Evolutionary conservation across 345 rosid genomes (phyloP).

Genomic region (Hypericum perforatum): DNA sequence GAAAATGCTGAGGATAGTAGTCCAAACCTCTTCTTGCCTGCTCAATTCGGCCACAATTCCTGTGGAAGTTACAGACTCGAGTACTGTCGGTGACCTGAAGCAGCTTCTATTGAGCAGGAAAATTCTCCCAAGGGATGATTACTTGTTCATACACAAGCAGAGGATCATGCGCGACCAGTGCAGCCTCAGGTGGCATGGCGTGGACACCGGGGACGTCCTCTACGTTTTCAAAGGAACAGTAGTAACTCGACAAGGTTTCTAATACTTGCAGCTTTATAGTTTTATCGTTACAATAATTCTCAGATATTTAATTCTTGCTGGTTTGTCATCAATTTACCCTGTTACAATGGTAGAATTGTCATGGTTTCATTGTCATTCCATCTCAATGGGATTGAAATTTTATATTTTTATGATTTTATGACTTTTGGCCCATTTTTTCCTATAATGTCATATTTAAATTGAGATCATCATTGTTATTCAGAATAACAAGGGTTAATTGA

Average conservation of each 20-base stretch:
- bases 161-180: constrained; percentile 65
- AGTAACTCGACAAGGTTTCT: constrained; percentile 28
- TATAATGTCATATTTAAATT: too few relatives aligned
- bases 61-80: constrained; percentile 48
- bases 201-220: constrained; percentile 54
- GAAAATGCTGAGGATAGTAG: constrained; percentile 35
- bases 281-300: too few relatives aligned
- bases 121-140: constrained; percentile 57
- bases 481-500: too few relatives aligned
- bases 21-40: constrained; percentile 68
- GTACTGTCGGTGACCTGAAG: constrained; percentile 50
- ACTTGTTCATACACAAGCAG: constrained; percentile 75
- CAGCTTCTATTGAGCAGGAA: constrained; percentile 34
- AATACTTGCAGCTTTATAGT: not conserved
- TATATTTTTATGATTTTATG: too few relatives aligned
- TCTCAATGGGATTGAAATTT: too few relatives aligned
- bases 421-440: too few relatives aligned
- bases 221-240: constrained; percentile 70
- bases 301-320: too few relatives aligned
- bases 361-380: too few relatives aligned
- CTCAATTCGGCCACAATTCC: constrained; percentile 60
- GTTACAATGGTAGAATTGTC: too few relatives aligned
- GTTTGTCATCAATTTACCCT: too few relatives aligned
- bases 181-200: constrained; percentile 76
- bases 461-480: too few relatives aligned